Evolutionary conservation across 2,329 filamentous ascomycete genomes (phyloP).

Genomic region (Aspergillus phoenicis): DNA sequence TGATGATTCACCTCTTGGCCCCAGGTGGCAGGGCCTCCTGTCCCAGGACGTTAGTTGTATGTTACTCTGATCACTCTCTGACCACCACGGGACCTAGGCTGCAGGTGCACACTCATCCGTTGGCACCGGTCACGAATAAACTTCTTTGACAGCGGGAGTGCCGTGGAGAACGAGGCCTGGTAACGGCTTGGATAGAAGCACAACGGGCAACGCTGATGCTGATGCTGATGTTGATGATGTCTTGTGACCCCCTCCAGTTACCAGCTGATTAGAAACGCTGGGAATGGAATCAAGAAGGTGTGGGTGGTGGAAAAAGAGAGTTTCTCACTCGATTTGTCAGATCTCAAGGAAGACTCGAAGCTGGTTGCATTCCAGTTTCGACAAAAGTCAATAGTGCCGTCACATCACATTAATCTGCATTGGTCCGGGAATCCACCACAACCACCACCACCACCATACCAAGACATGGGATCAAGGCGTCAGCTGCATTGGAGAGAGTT

Average conservation of each 20-base stretch:
- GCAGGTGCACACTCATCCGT: neutral
- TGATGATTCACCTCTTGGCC: neutral
- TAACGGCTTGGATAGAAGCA: neutral
- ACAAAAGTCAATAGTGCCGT: conserved; percentile 12
- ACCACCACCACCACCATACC: neutral
- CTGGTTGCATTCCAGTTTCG: neutral
- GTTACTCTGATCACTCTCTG: neutral
- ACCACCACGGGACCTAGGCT: neutral
- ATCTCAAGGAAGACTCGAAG: neutral
- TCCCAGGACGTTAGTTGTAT: neutral
- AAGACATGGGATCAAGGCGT: neutral
- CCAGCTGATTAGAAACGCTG: neutral
- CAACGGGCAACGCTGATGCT: neutral
- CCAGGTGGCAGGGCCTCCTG: neutral
- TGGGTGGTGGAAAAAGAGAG: neutral
- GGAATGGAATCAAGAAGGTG: neutral
- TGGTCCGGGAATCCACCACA: neutral
- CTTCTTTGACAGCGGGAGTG: conserved; percentile 9
- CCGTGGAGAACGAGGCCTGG: conserved; percentile 4
- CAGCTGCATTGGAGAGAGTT: neutral
- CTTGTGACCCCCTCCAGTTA: neutral
- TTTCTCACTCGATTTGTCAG: conserved; percentile 3
- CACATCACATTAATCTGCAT: conserved; percentile 15
- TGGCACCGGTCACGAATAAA: neutral
- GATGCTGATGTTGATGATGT: neutral